Evolutionary conservation across 2,329 filamentous ascomycete species (phyloP), one percentile per base, ranked within the genome.

Genomic region (Eurotiales sp.): DNA sequence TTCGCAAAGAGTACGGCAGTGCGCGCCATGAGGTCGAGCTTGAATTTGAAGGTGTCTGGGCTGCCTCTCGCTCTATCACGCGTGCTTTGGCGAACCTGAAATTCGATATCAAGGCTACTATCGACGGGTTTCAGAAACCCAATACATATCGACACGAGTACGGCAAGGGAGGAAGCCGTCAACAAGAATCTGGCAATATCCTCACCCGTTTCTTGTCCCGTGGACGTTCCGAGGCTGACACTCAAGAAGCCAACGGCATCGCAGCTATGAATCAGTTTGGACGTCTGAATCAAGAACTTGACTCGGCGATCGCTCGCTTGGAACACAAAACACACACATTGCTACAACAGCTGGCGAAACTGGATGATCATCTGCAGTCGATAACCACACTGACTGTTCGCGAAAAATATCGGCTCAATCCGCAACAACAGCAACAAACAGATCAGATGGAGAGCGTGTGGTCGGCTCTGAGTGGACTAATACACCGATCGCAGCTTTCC

Each of bases 11-110:
- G 23, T 64, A 67, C 40, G 61, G 64, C 12, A 60, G 61, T 19
- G 62, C 54, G 2, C 64, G 61, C 22, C 56, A 71, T 43, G 67
- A 68, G n/a, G 61, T 71, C 1, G 61, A 67, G 12, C 64, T 71
- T 10, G 68, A 71, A 51, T 71, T 70, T 50, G 58, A 63, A 43
- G 66, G 68, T 44, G 64, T 64, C 52, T 59, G 61, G 53, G 53
- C 60, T 42, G 66, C 67, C 14, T 57, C 66, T 3, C 60, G 65
- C 42, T 55, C 64, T 8, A 66, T 68, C 25, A 56, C 59, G 0
- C 61, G 61, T 54, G 63, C 68, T 54, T 65, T 70, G 45, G 65
- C 68, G 44, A 65, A 64, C 12, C 58, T 71, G 8, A 63, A 62
- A 40, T 61, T 62, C 8, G 68, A 70, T 51, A 58, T 71, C 3